Conservation (phyloP, 164 flowering plant genomes). For the Malania oleifera region DNA sequence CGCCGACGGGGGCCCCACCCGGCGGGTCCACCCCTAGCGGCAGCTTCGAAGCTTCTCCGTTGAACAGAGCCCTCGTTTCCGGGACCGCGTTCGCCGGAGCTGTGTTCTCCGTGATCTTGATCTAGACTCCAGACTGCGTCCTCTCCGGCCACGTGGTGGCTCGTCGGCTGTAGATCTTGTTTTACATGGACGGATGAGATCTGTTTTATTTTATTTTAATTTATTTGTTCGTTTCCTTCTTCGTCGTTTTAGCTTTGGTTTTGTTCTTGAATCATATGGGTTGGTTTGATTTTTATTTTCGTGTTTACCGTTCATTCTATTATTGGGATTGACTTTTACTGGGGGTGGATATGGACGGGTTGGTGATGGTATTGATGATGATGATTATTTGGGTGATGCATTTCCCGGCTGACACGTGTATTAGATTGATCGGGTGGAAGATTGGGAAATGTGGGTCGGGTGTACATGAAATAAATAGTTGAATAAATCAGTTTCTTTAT, state of each 20-base stretch:
- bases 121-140: no score
- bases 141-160: conserved; percentile 8
- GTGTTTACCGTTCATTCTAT: conserved; percentile 4
- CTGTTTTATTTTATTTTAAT: conserved; percentile 2
- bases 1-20: background rate
- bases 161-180: conserved; percentile 10
- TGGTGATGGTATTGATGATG: background rate
- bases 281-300: background rate
- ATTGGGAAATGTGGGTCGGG: conserved; percentile 2
- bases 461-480: conserved; percentile 16
- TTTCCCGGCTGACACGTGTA: conserved; percentile 5
- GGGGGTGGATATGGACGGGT: background rate
- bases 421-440: background rate
- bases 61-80: conserved; percentile 18
- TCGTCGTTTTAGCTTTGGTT: conserved; percentile 5
- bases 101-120: conserved; percentile 19
- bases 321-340: conserved; percentile 3
- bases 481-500: conserved; percentile 18
- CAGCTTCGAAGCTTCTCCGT: conserved; percentile 9
- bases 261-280: background rate
- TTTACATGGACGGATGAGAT: conserved; percentile 17
- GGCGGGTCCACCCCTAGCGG: conserved; percentile 9
- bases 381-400: conserved; percentile 15
- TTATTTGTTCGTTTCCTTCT: background rate
- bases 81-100: conserved; percentile 25